These are phyloP conservation scores for Yarrowia galli DNA, from an alignment of 1,139 yeast species.

Conservation along the genomic window DNA sequence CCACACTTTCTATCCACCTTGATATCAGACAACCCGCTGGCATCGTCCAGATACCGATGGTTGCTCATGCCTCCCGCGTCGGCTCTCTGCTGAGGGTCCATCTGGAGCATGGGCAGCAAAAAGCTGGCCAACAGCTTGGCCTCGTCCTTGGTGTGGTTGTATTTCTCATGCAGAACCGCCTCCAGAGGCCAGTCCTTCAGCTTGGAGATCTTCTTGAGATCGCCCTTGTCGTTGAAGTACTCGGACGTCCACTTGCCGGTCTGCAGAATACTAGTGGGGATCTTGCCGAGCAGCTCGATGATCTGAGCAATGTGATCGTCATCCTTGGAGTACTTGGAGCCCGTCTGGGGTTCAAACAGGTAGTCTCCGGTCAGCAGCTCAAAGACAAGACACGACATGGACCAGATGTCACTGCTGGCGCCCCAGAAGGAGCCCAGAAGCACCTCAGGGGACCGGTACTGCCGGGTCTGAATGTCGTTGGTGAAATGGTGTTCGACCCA, in stretches of 20 bases:
- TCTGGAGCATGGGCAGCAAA: constrained; percentile 71
- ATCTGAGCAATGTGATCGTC: constrained; percentile 90
- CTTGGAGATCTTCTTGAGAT: constrained; percentile 64
- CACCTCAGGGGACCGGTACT: constrained; percentile 84
- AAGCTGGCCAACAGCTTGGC: constrained; percentile 68
- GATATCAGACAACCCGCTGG: constrained; percentile 64
- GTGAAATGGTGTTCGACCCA: constrained; percentile 77
- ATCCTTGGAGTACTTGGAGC: constrained; percentile 68
- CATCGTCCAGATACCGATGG: constrained; percentile 78
- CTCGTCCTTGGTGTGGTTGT: constrained; percentile 64
- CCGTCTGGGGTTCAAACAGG: constrained; percentile 79
- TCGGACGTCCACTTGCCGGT: constrained; percentile 62
- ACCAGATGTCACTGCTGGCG: constrained; percentile 84
- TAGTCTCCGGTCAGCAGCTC: constrained; percentile 87
- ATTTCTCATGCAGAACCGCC: constrained; percentile 74
- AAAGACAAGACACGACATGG: constrained; percentile 79
- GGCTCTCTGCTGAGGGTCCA: constrained; percentile 73
- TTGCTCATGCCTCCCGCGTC: constrained; percentile 84
- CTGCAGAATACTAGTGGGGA: constrained; percentile 61
- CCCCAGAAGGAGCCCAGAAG: constrained; percentile 78
- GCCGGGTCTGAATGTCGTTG: constrained; percentile 85
- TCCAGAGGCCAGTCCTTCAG: constrained; percentile 73
- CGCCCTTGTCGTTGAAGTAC: constrained; percentile 63
- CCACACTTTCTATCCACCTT: constrained; percentile 62
- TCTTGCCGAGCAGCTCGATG: constrained; percentile 70